Percentiles rank a stretch among this genome's conserved stretches.
Evolutionary conservation across 2,329 filamentous ascomycete species (phyloP).

Genomic region (Akanthomyces muscarius): DNA sequence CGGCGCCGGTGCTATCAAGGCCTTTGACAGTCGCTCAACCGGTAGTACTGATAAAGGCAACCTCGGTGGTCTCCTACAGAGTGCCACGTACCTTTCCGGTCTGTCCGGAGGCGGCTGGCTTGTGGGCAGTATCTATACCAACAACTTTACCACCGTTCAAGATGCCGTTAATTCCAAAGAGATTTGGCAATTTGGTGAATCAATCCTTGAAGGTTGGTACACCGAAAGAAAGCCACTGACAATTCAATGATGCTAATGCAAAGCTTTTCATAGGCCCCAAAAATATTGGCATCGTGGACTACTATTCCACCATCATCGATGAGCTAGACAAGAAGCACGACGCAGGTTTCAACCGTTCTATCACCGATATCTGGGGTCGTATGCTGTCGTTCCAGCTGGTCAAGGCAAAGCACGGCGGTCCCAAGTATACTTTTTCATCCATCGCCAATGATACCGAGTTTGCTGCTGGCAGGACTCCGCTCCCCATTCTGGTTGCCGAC

Average conservation of each 20-base stretch:
- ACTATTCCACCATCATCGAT: constrained; percentile 35
- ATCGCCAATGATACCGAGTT: constrained; percentile 44
- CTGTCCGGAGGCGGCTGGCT: constrained; percentile 83
- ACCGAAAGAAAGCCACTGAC: neutral
- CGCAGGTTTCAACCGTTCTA: constrained; percentile 51
- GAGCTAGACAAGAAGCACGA: constrained; percentile 36
- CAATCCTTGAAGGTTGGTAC: constrained; percentile 35
- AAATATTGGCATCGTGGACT: constrained; percentile 35
- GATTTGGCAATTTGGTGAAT: constrained; percentile 40
- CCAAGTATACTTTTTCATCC: constrained; percentile 77
- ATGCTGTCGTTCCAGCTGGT: constrained; percentile 84
- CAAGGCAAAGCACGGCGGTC: constrained; percentile 69
- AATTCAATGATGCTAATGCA: neutral
- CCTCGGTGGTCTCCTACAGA: constrained; percentile 76
- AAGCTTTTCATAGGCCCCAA: constrained; percentile 28
- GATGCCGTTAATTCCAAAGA: constrained; percentile 32
- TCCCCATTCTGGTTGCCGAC: constrained; percentile 49
- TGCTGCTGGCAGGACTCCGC: constrained; percentile 38
- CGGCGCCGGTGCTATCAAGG: constrained; percentile 73
- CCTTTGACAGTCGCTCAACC: constrained; percentile 70
- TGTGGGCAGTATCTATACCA: constrained; percentile 74
- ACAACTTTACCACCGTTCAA: constrained; percentile 70
- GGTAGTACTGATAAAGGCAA: constrained; percentile 50
- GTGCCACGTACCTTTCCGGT: constrained; percentile 74
- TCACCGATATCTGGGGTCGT: constrained; percentile 89